phyloP scores from a whole-genome alignment of 306 rosid species.

The Begonia fuchsioides region DNA sequence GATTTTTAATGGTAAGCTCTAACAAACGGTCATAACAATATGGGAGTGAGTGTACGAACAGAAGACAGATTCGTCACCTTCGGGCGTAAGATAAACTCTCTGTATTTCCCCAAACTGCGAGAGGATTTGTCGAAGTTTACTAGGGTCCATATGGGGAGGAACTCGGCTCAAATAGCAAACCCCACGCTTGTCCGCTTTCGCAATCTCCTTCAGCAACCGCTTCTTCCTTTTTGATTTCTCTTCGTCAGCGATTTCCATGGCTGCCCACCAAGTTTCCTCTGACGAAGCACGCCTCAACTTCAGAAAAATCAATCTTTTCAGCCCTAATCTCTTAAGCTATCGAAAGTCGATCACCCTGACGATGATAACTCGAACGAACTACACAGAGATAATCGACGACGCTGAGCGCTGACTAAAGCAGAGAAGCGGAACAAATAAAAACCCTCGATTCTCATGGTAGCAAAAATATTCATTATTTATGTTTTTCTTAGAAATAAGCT shows the following conservation, averaged over 20 bases:
- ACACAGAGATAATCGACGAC: too few species aligned
- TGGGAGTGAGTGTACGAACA: neutral
- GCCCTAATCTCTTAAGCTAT: too few species aligned
- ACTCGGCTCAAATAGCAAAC: slow-evolving; percentile 50
- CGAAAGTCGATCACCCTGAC: too few species aligned
- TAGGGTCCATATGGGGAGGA: slow-evolving; percentile 76
- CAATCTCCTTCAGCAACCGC: slow-evolving; percentile 28
- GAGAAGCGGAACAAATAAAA: too few species aligned
- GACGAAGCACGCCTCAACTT: neutral
- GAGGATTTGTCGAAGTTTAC: slow-evolving; percentile 53
- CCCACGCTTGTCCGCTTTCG: slow-evolving; percentile 41
- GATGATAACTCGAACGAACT: too few species aligned
- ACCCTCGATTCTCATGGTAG: too few species aligned
- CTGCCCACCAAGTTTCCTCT: slow-evolving; percentile 1
- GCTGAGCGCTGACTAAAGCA: too few species aligned
- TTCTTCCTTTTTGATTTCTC: slow-evolving; percentile 23
- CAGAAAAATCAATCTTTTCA: too few species aligned
- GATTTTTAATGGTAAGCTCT: neutral
- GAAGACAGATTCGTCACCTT: slow-evolving; percentile 20
- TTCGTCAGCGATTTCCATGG: slow-evolving; percentile 6
- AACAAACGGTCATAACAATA: neutral
- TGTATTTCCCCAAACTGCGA: slow-evolving; percentile 59
- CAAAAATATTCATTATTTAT: too few species aligned
- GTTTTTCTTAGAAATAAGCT: too few species aligned
- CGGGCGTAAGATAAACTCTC: slow-evolving; percentile 57